Conservation (phyloP, 2,329 filamentous ascomycete species). For the Fusarium avenaceum region DNA sequence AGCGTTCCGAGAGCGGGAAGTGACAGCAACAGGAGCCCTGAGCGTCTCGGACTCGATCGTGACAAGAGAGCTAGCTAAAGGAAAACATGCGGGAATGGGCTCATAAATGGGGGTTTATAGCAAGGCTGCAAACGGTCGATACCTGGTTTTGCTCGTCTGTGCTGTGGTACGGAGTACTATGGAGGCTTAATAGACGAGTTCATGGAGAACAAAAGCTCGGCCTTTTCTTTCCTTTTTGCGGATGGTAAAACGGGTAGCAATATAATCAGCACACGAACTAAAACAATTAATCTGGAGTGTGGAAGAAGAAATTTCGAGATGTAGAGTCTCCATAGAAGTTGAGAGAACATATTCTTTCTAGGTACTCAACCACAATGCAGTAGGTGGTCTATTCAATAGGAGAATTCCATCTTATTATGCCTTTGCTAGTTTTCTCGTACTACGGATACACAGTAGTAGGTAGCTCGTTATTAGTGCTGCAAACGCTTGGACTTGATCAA, state of each 20-base stretch:
- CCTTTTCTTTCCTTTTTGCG: conserved; percentile 9
- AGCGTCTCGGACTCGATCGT: conserved; percentile 21
- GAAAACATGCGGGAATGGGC: conserved; percentile 21
- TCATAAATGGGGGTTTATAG: conserved; percentile 21
- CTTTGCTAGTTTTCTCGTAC: background rate
- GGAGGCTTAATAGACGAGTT: conserved; percentile 15
- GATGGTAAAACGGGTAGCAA: background rate
- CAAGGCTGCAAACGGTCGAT: conserved; percentile 20
- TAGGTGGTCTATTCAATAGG: too few relatives aligned
- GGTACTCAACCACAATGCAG: background rate
- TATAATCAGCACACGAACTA: background rate
- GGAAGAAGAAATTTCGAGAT: background rate
- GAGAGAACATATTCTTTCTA: background rate
- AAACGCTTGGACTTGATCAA: conserved; percentile 21
- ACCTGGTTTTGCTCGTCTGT: background rate
- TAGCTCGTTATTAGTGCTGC: conserved; percentile 1
- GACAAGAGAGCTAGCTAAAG: conserved; percentile 12
- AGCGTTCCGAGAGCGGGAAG: conserved; percentile 42
- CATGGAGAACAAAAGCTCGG: conserved; percentile 22
- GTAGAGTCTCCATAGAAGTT: background rate
- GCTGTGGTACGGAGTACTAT: background rate
- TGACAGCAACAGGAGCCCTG: conserved; percentile 40
- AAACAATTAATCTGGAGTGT: background rate
- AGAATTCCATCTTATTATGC: too few relatives aligned
- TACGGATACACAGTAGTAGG: background rate